Percentiles rank a stretch among this genome's conserved stretches.
These are phyloP conservation scores for Dactylorhiza incarnata DNA, from an alignment of 106 monocot species.

Conservation along the genomic window DNA sequence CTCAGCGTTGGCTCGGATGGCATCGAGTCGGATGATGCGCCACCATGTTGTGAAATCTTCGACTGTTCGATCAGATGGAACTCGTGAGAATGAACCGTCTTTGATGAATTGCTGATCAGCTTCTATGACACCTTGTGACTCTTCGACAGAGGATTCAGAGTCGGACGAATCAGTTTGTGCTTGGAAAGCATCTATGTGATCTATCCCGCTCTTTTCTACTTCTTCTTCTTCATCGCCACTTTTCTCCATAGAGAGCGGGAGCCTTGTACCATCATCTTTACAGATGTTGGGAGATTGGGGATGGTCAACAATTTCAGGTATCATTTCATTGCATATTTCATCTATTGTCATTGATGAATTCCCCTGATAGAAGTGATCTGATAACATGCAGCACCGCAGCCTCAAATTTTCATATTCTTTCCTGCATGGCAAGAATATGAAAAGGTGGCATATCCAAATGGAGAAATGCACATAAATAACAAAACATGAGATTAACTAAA, in stretches of 20 bases:
- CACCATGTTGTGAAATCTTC: slow-evolving; percentile 84
- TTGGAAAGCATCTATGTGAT: slow-evolving; percentile 15
- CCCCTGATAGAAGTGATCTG: slow-evolving; percentile 16
- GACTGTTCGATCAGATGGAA: slow-evolving; percentile 24
- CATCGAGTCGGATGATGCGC: slow-evolving; percentile 81
- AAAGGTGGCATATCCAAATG: background rate
- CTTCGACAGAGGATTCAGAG: slow-evolving; percentile 50
- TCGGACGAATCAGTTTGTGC: slow-evolving; percentile 50
- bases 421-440: slow-evolving; percentile 27
- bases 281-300: slow-evolving; percentile 21
- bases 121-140: slow-evolving; percentile 8
- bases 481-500: background rate
- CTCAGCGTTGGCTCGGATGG: slow-evolving; percentile 66
- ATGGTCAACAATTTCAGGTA: slow-evolving; percentile 21
- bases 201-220: slow-evolving; percentile 23
- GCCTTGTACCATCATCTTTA: slow-evolving; percentile 20
- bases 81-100: slow-evolving; percentile 23
- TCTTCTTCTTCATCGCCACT: slow-evolving; percentile 13
- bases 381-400: slow-evolving; percentile 36
- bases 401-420: slow-evolving; percentile 69
- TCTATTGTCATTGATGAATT: slow-evolving; percentile 22
- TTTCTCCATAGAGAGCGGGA: slow-evolving; percentile 14
- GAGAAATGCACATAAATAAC: background rate
- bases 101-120: slow-evolving; percentile 22
- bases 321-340: slow-evolving; percentile 17